These are phyloP conservation scores for Rhizophagus clarus DNA, from an alignment of 192 early-diverging fungal species.

Conservation along the genomic window DNA sequence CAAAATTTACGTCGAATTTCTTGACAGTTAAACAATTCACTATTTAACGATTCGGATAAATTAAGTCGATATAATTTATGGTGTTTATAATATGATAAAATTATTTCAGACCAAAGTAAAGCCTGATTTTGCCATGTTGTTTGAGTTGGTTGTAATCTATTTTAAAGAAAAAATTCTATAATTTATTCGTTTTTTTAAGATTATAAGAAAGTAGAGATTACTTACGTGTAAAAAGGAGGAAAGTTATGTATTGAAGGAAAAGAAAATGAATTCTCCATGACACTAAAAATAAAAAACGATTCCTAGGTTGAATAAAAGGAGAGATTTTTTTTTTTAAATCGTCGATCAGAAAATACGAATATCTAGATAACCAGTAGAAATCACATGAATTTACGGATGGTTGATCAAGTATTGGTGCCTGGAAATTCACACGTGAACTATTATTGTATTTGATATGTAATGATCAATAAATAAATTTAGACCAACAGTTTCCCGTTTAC, in stretches of 20 bases:
- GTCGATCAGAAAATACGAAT: no score
- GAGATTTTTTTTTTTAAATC: no score
- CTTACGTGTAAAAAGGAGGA: constrained; percentile 92
- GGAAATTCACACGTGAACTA: no score
- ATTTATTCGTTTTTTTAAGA: neutral
- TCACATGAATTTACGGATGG: no score
- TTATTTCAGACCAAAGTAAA: constrained; percentile 76
- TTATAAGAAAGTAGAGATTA: neutral
- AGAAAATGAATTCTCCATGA: constrained; percentile 45
- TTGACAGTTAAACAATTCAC: constrained; percentile 70
- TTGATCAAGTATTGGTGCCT: no score
- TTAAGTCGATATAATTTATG: constrained; percentile 65
- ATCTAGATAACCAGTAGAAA: no score
- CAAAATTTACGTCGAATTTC: constrained; percentile 61
- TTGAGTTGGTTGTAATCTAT: constrained; percentile 76
- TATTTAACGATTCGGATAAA: constrained; percentile 56
- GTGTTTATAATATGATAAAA: constrained; percentile 71
- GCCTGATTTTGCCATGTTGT: constrained; percentile 84
- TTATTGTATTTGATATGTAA: no score
- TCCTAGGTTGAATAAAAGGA: no score
- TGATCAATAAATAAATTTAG: no score
- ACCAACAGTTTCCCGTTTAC: no score
- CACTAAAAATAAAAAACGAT: neutral
- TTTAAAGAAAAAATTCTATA: constrained; percentile 20
- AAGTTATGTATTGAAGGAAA: constrained; percentile 89